Evolutionary conservation across 1,139 yeast genomes (phyloP).

Genomic region (Tardiomyces blankii): DNA sequence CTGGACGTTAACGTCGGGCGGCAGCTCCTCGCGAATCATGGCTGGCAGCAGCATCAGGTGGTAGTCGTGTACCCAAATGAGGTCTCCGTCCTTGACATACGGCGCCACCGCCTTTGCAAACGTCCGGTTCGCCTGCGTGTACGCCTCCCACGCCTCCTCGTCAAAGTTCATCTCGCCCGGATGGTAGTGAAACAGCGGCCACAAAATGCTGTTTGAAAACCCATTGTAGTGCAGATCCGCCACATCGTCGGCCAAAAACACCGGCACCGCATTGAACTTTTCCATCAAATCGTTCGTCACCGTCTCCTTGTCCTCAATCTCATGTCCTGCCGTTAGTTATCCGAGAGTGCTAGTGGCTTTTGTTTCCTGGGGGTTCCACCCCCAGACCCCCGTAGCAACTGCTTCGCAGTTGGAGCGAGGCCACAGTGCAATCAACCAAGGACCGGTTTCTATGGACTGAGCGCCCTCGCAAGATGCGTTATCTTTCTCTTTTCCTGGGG

Average conservation of each 20-base stretch:
- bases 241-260: slow-evolving; percentile 73
- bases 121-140: slow-evolving; percentile 79
- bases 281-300: slow-evolving; percentile 63
- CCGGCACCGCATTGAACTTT: slow-evolving; percentile 83
- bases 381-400: neutral
- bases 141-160: slow-evolving; percentile 97
- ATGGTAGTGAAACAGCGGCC: slow-evolving; percentile 98
- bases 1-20: slow-evolving; percentile 42
- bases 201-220: slow-evolving; percentile 78
- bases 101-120: slow-evolving; percentile 70
- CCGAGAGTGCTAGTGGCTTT: too few relatives aligned
- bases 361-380: neutral
- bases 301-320: slow-evolving; percentile 56
- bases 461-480: too few relatives aligned
- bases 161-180: slow-evolving; percentile 99
- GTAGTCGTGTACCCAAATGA: slow-evolving; percentile 97
- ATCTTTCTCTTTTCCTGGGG: too few relatives aligned
- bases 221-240: slow-evolving; percentile 98
- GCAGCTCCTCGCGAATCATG: slow-evolving; percentile 54
- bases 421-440: too few relatives aligned
- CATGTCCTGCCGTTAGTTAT: slow-evolving; percentile 35
- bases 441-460: too few relatives aligned
- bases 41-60: slow-evolving; percentile 93
- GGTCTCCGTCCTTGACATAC: slow-evolving; percentile 69
- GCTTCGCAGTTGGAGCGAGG: too few relatives aligned